These are phyloP conservation scores for Amyloporia xantha DNA, from an alignment of 768 basidiomycete genomes.

Conservation along the genomic window DNA sequence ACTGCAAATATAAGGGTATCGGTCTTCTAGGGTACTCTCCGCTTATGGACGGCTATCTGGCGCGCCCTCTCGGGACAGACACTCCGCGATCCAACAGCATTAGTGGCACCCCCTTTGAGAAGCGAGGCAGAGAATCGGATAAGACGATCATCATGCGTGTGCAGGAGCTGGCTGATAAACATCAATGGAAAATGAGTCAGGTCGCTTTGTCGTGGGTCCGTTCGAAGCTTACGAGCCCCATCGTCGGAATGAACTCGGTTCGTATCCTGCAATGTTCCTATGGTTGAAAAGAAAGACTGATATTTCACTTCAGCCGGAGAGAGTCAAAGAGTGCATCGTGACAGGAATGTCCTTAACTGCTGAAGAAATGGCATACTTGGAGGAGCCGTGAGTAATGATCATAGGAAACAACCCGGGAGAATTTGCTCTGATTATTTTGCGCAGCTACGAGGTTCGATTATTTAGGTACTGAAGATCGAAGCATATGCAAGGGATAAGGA, in stretches of 20 bases:
- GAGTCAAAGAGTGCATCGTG: too few relatives aligned
- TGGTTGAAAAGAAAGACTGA: too few relatives aligned
- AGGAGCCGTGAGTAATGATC: too few relatives aligned
- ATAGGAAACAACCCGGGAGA: too few relatives aligned
- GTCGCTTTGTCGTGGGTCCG: slow-evolving; percentile 38
- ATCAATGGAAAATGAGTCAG: slow-evolving; percentile 36
- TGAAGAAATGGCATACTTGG: too few relatives aligned
- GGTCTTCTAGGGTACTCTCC: slow-evolving; percentile 48
- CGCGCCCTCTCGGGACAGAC: slow-evolving; percentile 28
- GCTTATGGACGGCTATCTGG: slow-evolving; percentile 33
- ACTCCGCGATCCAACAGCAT: slow-evolving; percentile 14
- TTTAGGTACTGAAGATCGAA: too few relatives aligned
- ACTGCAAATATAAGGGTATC: slow-evolving; percentile 43
- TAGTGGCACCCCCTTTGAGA: slow-evolving; percentile 22
- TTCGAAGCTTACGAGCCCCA: slow-evolving; percentile 37
- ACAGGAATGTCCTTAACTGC: too few relatives aligned
- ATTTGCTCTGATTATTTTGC: too few relatives aligned
- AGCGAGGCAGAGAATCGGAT: slow-evolving; percentile 22
- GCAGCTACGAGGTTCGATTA: too few relatives aligned
- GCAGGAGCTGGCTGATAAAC: slow-evolving; percentile 35
- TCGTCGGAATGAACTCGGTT: slow-evolving; percentile 34
- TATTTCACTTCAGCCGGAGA: too few relatives aligned
- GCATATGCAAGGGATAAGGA: too few relatives aligned
- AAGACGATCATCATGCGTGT: slow-evolving; percentile 33
- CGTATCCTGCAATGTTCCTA: too few relatives aligned